Base-by-base conservation (phyloP, 352 stramenopile species). In the Phytophthora pini region DNA sequence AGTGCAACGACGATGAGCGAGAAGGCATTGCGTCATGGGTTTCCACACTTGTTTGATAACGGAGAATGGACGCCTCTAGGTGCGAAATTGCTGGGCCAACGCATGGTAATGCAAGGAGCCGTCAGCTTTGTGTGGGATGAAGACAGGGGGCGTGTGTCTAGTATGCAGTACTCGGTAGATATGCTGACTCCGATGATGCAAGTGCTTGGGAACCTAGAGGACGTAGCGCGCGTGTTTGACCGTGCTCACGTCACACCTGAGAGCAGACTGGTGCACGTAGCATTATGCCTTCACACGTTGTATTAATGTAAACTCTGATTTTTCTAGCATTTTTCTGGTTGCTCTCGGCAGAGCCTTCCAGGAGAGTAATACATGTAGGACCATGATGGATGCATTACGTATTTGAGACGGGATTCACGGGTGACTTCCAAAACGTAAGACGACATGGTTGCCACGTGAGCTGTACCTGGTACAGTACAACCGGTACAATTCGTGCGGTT, bases 1-100 rank as follows among this genome's bases (percentile, higher is more conserved):
- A 64, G 45, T 34, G 20, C 36, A 13, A 45, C 56, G 4, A 64
- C 56, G 0, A 56, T 64, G 36, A 64, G 56, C 5, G 56, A 64
- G 15, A 56, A 58, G 13, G 22, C 12, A 2, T 13, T 56, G 12
- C 49, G 34, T 4, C 32, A 46, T 3, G 49, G 11, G 34, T 56
- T 56, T 26, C 49, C 49, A 8, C 49, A 56, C 8, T 8, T 56
- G 22, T 46, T 46, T 9, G 13, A 56, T 1, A 45, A 56, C 34
- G 49, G 36, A 10, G 24, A 56, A 27, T 64, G 46, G 45, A 50
- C 49, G 1, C 11, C 6, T 26, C 34, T 47, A 1, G 48, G 27
- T 4, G 32, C 6, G 27, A 56, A n/a, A 36, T 26, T 56, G 20
- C 34, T 56, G 9, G 34, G 13, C 15, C 49, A 56, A 38, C 49